These are phyloP conservation scores for Aspergillus sclerotioniger DNA, from an alignment of 495 filamentous ascomycete species.

Conservation along the genomic window DNA sequence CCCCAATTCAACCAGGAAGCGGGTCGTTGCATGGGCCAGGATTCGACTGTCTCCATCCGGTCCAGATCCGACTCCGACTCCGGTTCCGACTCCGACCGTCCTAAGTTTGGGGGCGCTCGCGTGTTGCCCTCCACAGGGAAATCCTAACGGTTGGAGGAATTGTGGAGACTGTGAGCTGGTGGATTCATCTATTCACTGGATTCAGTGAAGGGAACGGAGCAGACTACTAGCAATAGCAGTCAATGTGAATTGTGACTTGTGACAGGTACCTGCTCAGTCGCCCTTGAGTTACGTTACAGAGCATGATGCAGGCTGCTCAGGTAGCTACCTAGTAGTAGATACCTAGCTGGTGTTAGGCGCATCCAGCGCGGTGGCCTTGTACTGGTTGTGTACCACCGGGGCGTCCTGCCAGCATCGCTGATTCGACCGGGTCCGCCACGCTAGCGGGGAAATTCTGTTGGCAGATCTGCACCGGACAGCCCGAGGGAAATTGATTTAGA, in stretches of 20 bases:
- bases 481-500: not conserved
- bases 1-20: not conserved
- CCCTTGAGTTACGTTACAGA: not conserved
- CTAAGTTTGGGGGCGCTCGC: slow-evolving; percentile 3
- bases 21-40: slow-evolving; percentile 4
- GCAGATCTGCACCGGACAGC: slow-evolving; percentile 11
- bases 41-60: not conserved
- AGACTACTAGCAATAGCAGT: too few relatives aligned
- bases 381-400: slow-evolving; percentile 5
- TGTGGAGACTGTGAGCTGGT: not conserved
- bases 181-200: not conserved
- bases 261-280: too few relatives aligned
- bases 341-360: not conserved
- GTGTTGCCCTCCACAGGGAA: not conserved
- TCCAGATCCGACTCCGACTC: slow-evolving; percentile 4
- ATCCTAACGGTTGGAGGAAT: not conserved
- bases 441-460: slow-evolving; percentile 11
- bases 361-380: not conserved
- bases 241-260: too few relatives aligned
- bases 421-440: slow-evolving; percentile 3
- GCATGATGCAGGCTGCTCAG: not conserved
- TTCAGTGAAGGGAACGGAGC: too few relatives aligned
- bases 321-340: too few relatives aligned
- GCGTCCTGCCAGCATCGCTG: not conserved
- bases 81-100: not conserved